Evolutionary conservation across 306 rosid genomes (phyloP).

Genomic region (Lablab purpureus): DNA sequence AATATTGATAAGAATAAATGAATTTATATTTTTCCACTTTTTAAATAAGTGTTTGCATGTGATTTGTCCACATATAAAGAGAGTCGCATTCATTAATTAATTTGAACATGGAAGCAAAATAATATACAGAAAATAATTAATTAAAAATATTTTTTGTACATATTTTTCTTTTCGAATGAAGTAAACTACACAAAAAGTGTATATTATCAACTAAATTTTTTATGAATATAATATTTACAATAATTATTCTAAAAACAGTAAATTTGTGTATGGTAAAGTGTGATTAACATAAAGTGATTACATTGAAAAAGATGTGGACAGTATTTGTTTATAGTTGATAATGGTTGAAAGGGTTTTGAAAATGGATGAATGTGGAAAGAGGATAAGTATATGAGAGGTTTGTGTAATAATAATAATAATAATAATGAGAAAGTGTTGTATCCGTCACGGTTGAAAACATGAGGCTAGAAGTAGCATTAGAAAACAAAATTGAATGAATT

Average conservation of each 20-base stretch:
- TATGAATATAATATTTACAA: too few species aligned
- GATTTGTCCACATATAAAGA: neutral
- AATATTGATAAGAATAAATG: neutral
- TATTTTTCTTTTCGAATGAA: too few species aligned
- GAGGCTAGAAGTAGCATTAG: neutral
- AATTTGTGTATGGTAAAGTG: too few species aligned
- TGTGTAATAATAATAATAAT: neutral
- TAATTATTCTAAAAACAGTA: too few species aligned
- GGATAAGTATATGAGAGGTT: neutral
- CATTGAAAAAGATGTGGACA: too few species aligned
- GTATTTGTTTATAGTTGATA: constrained; percentile 19
- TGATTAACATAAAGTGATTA: too few species aligned
- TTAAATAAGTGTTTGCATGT: neutral
- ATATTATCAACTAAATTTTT: too few species aligned
- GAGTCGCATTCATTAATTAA: constrained; percentile 6
- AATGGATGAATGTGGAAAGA: neutral
- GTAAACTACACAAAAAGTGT: too few species aligned
- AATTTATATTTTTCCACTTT: neutral
- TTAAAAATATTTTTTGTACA: too few species aligned
- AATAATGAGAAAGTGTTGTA: constrained; percentile 27
- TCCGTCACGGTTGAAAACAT: constrained; percentile 28
- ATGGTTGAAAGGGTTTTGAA: constrained; percentile 28
- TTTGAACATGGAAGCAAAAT: neutral
- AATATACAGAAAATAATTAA: too few species aligned
- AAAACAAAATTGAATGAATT: constrained; percentile 32